phyloP scores from a whole-genome alignment of 2,329 filamentous ascomycete species.

The Fusarium burgessii region DNA sequence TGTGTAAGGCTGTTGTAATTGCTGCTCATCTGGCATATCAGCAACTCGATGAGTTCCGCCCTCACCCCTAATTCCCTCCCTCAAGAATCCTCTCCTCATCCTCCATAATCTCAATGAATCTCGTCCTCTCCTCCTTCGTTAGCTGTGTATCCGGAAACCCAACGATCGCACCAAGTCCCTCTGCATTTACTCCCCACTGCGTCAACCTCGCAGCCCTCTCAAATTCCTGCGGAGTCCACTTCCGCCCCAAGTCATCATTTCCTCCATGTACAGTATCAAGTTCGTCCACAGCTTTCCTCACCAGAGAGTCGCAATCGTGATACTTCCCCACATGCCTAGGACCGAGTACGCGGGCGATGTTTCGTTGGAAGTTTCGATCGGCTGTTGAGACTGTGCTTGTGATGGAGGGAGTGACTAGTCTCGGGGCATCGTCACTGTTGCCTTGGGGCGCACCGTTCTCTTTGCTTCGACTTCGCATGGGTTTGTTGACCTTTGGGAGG shows the following conservation, averaged over 20 bases:
- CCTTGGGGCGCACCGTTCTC: no score
- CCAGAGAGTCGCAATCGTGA: background rate
- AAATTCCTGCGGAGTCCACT: background rate
- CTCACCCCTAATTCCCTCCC: no score
- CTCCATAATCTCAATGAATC: background rate
- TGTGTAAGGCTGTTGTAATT: background rate
- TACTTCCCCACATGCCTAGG: background rate
- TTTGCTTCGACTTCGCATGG: no score
- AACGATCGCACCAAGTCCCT: background rate
- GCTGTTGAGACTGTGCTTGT: background rate
- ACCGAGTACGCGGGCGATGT: background rate
- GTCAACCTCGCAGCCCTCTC: background rate
- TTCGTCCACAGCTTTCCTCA: background rate
- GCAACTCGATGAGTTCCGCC: background rate
- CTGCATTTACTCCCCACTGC: background rate
- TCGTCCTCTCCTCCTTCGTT: background rate
- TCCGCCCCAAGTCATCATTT: background rate
- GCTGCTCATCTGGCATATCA: background rate
- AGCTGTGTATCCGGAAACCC: background rate
- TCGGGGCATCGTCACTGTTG: no score
- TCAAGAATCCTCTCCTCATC: background rate
- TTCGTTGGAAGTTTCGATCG: background rate
- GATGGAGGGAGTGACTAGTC: no score
- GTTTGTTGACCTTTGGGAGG: no score
- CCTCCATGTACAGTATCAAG: background rate